Conservation (phyloP, 2,329 filamentous ascomycete species). For the Colletotrichum echinochloae region DNA sequence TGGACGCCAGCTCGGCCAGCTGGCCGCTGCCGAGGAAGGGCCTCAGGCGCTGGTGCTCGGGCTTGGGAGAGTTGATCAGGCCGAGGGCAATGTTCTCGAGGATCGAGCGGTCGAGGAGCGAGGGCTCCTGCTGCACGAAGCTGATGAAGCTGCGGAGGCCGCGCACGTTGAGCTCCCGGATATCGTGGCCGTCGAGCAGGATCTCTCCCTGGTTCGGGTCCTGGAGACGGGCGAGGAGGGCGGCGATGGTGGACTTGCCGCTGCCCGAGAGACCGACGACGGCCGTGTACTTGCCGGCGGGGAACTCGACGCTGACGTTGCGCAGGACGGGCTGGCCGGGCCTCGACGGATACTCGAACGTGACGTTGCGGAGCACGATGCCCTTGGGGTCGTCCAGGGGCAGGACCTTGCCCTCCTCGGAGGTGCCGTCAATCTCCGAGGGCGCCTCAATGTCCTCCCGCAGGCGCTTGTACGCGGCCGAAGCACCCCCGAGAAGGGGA, state of each 20-base stretch:
- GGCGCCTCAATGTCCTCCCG: conserved; percentile 64
- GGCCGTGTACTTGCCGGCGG: conserved; percentile 57
- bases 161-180: conserved; percentile 52
- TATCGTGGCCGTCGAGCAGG: conserved; percentile 52
- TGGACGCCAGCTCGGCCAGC: conserved; percentile 58
- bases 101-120: conserved; percentile 51
- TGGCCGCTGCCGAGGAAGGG: conserved; percentile 55
- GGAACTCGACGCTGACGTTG: conserved; percentile 50
- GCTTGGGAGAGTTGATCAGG: conserved; percentile 50
- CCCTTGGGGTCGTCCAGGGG: conserved; percentile 61
- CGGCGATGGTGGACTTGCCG: conserved; percentile 60
- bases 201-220: conserved; percentile 57
- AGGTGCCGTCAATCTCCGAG: conserved; percentile 54
- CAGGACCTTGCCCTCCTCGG: conserved; percentile 51
- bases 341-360: conserved; percentile 53
- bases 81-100: conserved; percentile 59
- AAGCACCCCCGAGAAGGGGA: conserved; percentile 66
- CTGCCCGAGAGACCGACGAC: conserved; percentile 64
- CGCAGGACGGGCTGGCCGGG: conserved; percentile 51
- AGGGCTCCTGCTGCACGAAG: conserved; percentile 51
- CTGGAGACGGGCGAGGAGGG: conserved; percentile 57
- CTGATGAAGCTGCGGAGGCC: conserved; percentile 49
- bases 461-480: conserved; percentile 66
- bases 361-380: conserved; percentile 53
- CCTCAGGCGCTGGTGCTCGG: conserved; percentile 51